phyloP scores from a whole-genome alignment of 2,329 filamentous ascomycete species.

The Sclerotinia trifoliorum region DNA sequence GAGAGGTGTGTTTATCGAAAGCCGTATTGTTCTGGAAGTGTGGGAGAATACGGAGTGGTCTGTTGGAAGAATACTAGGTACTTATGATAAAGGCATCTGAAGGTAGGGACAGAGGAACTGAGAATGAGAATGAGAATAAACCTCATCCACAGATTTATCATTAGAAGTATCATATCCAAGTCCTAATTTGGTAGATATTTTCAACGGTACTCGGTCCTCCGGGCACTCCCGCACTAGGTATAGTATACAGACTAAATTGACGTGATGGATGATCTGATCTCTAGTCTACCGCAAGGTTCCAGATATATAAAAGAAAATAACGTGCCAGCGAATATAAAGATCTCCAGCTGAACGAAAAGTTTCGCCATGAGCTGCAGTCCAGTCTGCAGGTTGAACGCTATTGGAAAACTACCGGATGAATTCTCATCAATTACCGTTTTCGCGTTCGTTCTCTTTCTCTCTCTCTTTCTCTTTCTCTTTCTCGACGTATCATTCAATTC shows the following conservation, averaged over 20 bases:
- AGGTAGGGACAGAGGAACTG: not conserved
- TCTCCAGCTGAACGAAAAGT: not conserved
- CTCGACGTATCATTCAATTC: too few relatives aligned
- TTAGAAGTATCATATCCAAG: not conserved
- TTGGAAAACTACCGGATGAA: not conserved
- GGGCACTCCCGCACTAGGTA: not conserved
- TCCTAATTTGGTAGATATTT: not conserved
- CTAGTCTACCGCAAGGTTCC: not conserved
- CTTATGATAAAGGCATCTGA: too few relatives aligned
- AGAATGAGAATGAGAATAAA: not conserved
- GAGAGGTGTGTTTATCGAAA: not conserved
- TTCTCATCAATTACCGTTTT: not conserved
- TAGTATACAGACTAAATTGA: not conserved
- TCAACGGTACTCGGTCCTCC: not conserved
- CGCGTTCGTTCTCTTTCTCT: too few relatives aligned
- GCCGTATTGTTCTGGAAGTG: not conserved
- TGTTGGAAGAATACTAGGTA: too few relatives aligned
- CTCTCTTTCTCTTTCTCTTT: too few relatives aligned
- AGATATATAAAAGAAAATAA: not conserved
- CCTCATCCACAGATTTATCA: not conserved
- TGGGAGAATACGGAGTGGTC: too few relatives aligned
- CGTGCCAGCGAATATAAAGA: not conserved
- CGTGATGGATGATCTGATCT: not conserved
- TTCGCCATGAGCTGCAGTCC: not conserved
- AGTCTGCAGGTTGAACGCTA: too few relatives aligned